A percentile compares a stretch with the other conserved stretches of the same genome.
phyloP scores from a whole-genome alignment of 2,329 filamentous ascomycete genomes.

The Exophiala sp. region DNA sequence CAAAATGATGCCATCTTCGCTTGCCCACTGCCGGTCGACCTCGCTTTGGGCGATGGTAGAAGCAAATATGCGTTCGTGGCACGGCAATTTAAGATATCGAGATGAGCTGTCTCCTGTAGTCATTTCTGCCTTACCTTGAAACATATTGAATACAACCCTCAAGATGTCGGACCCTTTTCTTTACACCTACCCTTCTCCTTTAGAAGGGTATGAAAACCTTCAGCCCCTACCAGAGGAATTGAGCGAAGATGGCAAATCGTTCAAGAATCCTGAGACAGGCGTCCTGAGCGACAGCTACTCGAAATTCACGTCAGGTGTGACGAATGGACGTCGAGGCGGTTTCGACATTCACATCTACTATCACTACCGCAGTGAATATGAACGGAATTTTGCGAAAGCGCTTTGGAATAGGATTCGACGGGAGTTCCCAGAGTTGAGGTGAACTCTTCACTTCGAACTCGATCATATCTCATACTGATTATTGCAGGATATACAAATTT shows the following conservation, averaged over 20 bases:
- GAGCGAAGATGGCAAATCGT: conserved; percentile 72
- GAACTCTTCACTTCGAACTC: neutral
- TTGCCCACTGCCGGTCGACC: neutral
- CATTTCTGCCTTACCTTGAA: neutral
- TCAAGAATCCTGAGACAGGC: conserved; percentile 62
- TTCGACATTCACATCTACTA: conserved; percentile 91
- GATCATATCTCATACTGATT: neutral
- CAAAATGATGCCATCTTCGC: neutral
- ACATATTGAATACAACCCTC: neutral
- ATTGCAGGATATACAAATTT: conserved; percentile 64
- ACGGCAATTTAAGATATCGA: too few relatives aligned
- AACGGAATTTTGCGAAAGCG: conserved; percentile 65
- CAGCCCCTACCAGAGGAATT: conserved; percentile 53
- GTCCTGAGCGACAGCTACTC: conserved; percentile 66
- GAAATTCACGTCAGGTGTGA: conserved; percentile 65
- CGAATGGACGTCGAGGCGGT: conserved; percentile 53
- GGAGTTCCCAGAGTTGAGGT: conserved; percentile 60
- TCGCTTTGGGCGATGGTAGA: too few relatives aligned
- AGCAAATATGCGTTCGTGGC: too few relatives aligned
- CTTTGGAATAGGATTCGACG: conserved; percentile 74
- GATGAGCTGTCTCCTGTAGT: neutral
- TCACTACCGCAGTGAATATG: conserved; percentile 58
- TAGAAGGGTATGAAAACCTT: conserved; percentile 50
- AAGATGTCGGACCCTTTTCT: conserved; percentile 49
- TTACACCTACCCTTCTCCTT: conserved; percentile 55